Conservation (phyloP, 2,329 filamentous ascomycete species). For the Aspergillus sp. region DNA sequence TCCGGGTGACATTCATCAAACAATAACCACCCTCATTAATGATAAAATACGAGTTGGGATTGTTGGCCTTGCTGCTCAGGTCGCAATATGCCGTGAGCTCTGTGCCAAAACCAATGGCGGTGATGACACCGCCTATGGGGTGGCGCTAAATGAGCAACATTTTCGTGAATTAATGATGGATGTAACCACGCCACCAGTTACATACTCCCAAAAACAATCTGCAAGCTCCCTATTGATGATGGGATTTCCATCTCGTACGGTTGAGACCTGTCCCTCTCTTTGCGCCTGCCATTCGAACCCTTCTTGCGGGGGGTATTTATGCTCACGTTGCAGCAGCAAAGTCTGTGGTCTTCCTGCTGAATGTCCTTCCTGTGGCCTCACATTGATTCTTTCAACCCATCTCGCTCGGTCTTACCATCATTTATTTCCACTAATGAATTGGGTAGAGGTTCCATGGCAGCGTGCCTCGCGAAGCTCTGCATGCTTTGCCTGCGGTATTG, state of each 20-base stretch:
- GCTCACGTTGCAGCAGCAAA: constrained; percentile 81
- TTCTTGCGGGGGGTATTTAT: constrained; percentile 79
- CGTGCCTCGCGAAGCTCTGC: constrained; percentile 58
- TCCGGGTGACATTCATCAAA: constrained; percentile 91
- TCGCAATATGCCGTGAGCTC: constrained; percentile 87
- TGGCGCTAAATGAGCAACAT: constrained; percentile 82
- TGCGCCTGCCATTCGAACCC: constrained; percentile 89
- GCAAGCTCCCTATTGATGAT: constrained; percentile 75
- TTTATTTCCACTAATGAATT: constrained; percentile 83
- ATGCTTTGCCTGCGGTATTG: constrained; percentile 73
- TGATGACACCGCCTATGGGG: constrained; percentile 65
- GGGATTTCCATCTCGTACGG: constrained; percentile 87
- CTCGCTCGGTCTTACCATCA: constrained; percentile 91
- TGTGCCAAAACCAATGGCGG: constrained; percentile 83
- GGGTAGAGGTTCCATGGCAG: constrained; percentile 83
- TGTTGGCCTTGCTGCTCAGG: constrained; percentile 84
- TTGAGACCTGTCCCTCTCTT: constrained; percentile 67
- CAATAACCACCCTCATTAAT: constrained; percentile 69
- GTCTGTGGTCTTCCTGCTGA: constrained; percentile 87
- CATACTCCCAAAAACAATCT: constrained; percentile 55
- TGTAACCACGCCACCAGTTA: constrained; percentile 82
- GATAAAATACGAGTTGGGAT: constrained; percentile 85
- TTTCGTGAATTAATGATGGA: constrained; percentile 85
- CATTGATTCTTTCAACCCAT: constrained; percentile 90
- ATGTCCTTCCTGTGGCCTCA: constrained; percentile 86